Percentiles rank a stretch among this genome's conserved stretches.
phyloP scores from a whole-genome alignment of 1,139 yeast genomes.

The Lodderomyces theae region DNA sequence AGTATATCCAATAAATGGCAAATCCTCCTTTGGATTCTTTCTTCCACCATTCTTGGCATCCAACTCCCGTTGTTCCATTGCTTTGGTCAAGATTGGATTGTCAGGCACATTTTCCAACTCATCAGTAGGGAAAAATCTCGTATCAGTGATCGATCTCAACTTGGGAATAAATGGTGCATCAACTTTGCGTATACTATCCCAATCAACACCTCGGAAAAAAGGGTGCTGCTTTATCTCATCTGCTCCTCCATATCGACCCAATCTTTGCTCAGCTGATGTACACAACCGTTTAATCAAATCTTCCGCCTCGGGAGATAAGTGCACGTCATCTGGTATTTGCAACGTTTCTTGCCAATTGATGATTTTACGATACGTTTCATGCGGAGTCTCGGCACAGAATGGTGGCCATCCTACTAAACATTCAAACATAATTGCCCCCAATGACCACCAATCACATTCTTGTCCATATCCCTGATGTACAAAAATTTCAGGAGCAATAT shows the following conservation, averaged over 20 bases:
- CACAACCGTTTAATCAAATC: constrained; percentile 82
- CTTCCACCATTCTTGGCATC: constrained; percentile 34
- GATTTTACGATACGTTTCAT: constrained; percentile 93
- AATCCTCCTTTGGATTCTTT: constrained; percentile 66
- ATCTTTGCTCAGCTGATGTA: constrained; percentile 79
- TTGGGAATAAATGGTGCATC: constrained; percentile 87
- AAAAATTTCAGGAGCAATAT: constrained; percentile 97
- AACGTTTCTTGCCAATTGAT: constrained; percentile 93
- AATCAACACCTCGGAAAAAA: constrained; percentile 92
- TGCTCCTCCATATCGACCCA: constrained; percentile 93
- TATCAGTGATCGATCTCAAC: constrained; percentile 76
- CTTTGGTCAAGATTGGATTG: constrained; percentile 76
- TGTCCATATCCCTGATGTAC: constrained; percentile 97
- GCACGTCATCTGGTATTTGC: constrained; percentile 94
- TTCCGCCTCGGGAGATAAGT: constrained; percentile 89
- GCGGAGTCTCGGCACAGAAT: constrained; percentile 98
- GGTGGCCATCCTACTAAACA: constrained; percentile 99
- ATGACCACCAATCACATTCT: constrained; percentile 99
- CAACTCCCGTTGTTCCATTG: constrained; percentile 58
- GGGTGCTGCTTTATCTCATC: constrained; percentile 91
- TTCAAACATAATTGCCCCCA: constrained; percentile 98
- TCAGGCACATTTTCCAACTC: constrained; percentile 95
- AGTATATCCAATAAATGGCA: constrained; percentile 96
- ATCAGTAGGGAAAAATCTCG: constrained; percentile 97
- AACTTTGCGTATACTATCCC: constrained; percentile 89